A percentile compares a stretch with the other conserved stretches of the same genome.
These are phyloP conservation scores for Corynascus novoguineensis DNA, from an alignment of 495 filamentous ascomycete genomes.

Conservation along the genomic window DNA sequence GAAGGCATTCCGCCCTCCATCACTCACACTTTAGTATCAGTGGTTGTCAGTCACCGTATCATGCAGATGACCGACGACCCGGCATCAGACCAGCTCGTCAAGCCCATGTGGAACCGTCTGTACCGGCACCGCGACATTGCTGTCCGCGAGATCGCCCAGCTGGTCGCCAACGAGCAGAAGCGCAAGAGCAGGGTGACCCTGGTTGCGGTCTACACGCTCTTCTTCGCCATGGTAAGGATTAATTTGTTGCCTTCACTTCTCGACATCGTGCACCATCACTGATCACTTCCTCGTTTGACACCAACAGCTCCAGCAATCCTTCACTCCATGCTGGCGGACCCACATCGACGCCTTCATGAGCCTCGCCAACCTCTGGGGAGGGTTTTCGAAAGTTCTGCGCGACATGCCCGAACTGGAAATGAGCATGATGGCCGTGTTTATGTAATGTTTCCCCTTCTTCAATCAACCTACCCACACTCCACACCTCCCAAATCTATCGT, in stretches of 20 bases:
- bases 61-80: slow-evolving; percentile 1
- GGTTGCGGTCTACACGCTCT: slow-evolving; percentile 19
- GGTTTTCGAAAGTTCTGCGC: slow-evolving; percentile 10
- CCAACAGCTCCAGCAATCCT: slow-evolving; percentile 29
- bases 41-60: slow-evolving; percentile 19
- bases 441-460: slow-evolving; percentile 29
- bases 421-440: slow-evolving; percentile 23
- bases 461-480: background rate
- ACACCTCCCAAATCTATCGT: background rate
- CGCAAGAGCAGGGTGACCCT: slow-evolving; percentile 17
- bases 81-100: background rate
- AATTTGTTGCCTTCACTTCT: background rate
- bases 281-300: background rate
- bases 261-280: too few relatives aligned
- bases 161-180: slow-evolving; percentile 16
- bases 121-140: slow-evolving; percentile 23
- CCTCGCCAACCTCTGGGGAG: slow-evolving; percentile 26
- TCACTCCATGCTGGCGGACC: slow-evolving; percentile 28
- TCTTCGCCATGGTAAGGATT: slow-evolving; percentile 25
- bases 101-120: slow-evolving; percentile 12
- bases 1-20: slow-evolving; percentile 5
- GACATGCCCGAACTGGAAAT: slow-evolving; percentile 12
- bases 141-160: slow-evolving; percentile 21
- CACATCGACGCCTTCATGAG: slow-evolving; percentile 32
- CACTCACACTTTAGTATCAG: slow-evolving; percentile 16